Base-by-base conservation (phyloP, 108 stramenopile genomes). In the Aurantiochytrium sp. region DNA sequence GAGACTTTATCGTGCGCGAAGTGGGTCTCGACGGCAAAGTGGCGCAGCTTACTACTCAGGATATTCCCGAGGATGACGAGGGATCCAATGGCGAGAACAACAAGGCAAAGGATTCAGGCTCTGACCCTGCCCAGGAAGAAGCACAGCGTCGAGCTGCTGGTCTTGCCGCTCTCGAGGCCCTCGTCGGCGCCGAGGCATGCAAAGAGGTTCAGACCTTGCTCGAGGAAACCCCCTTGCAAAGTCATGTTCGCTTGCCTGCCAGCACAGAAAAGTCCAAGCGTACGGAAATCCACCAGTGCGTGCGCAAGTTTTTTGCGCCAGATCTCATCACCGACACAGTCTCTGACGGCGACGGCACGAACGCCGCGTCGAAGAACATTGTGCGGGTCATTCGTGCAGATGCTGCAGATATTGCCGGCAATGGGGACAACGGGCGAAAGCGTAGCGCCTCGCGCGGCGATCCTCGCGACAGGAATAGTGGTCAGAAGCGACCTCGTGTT, bases 1-100 rank as follows among this genome's bases (percentile, higher is more conserved):
- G 91, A 16, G 93, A 93, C 58, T 93, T 93, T 51, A 58, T 92
- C 64, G 93, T 93, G 16, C 91, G 89, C 47, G 93, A 93, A 91
- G 88, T 93, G 3, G 58, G 18, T 6, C 87, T 89, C n/a, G 59
- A 89, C 35, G 91, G 91, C 4, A 87, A 93, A 1, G 57, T 76
- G 8, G 35, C 60, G 42, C 12, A 23, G 18, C 59, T 91, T 5
- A 64, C 87, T 5, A 6, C 42, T 12, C 58, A 83, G 44, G 28
- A 53, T 0, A 53, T 28, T 16, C 28, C 73, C 16, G 5, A 45
- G 16, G 73, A 53, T 12, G 73, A 47, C 49, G 73, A 83, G 45
- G 29, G 1, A 35, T 35, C 29, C 29, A 35, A 35, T 35, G 29
- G 29, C 29, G 29, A 35, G 29, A 35, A 35, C 29, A 35, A 35